A percentile compares a stretch with the other conserved stretches of the same genome.
Evolutionary conservation across 306 rosid genomes (phyloP).

Genomic region (Macrotyloma uniflorum): DNA sequence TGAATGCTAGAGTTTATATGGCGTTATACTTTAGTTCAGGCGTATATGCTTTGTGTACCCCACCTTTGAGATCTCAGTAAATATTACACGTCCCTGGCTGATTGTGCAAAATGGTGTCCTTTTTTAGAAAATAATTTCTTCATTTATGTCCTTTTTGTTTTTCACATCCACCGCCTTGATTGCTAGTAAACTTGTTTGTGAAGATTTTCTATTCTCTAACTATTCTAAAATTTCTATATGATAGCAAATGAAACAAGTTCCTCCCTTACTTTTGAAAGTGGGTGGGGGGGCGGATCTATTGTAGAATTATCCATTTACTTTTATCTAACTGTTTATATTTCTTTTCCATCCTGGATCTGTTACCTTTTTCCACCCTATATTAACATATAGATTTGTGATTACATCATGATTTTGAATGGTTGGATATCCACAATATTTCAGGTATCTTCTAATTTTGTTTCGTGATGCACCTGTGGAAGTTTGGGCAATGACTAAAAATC

Average conservation of each 20-base stretch:
- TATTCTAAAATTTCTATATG: constrained; percentile 30
- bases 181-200: neutral
- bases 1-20: constrained; percentile 3
- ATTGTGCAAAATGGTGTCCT: neutral
- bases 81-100: neutral
- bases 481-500: constrained; percentile 99
- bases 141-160: constrained; percentile 21
- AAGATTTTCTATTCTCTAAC: constrained; percentile 24
- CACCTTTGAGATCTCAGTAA: constrained; percentile 27
- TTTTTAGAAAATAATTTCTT: neutral
- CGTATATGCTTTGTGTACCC: neutral
- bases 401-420: constrained; percentile 31
- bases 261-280: neutral
- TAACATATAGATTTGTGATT: constrained; percentile 20
- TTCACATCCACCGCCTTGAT: constrained; percentile 9
- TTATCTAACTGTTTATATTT: constrained; percentile 7
- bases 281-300: constrained; percentile 2
- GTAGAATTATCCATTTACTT: neutral
- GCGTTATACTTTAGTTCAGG: constrained; percentile 1
- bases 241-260: constrained; percentile 9
- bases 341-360: constrained; percentile 9
- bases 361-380: constrained; percentile 17
- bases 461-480: constrained; percentile 99
- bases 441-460: constrained; percentile 95
- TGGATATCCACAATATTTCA: constrained; percentile 50